phyloP scores from a whole-genome alignment of 805 yeast genomes.

The Cyberlindnera amylophila region DNA sequence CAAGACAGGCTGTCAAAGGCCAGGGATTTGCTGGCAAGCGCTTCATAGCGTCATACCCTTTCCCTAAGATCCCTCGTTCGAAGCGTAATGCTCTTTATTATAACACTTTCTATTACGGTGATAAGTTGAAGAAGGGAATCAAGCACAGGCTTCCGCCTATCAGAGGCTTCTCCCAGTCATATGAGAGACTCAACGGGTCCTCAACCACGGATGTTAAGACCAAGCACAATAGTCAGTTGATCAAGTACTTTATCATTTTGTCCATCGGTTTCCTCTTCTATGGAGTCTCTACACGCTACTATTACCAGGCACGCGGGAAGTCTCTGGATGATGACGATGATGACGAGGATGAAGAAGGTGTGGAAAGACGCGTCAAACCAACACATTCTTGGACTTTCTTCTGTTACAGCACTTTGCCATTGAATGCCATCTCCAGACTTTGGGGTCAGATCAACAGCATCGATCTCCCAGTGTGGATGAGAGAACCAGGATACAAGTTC shows the following conservation, averaged over 20 bases:
- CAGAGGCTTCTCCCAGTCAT: conserved; percentile 24
- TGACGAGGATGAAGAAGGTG: conserved; percentile 22
- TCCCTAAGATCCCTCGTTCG: conserved; percentile 56
- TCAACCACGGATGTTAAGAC: conserved; percentile 12
- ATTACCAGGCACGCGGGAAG: conserved; percentile 22
- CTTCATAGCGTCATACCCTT: conserved; percentile 32
- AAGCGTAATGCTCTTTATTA: conserved; percentile 51
- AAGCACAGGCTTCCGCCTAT: conserved; percentile 28
- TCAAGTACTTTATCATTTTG: conserved; percentile 27
- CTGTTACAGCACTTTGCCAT: conserved; percentile 84
- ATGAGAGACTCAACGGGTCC: conserved; percentile 22
- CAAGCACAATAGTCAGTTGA: conserved; percentile 22
- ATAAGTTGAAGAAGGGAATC: conserved; percentile 29
- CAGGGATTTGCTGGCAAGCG: conserved; percentile 16
- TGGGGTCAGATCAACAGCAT: conserved; percentile 93
- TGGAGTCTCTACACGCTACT: conserved; percentile 28
- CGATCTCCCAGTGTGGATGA: conserved; percentile 81
- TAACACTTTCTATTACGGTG: conserved; percentile 36
- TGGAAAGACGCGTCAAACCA: conserved; percentile 43
- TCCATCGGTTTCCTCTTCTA: conserved; percentile 28
- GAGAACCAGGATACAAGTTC: conserved; percentile 75
- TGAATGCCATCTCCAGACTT: conserved; percentile 83
- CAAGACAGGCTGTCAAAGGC: conserved; percentile 9
- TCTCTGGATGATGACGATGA: conserved; percentile 24
- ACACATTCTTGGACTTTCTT: conserved; percentile 84